A percentile compares a stretch with the other conserved stretches of the same genome.
Conservation (phyloP, 768 basidiomycete species). For the Kwoniella heveanensis region DNA sequence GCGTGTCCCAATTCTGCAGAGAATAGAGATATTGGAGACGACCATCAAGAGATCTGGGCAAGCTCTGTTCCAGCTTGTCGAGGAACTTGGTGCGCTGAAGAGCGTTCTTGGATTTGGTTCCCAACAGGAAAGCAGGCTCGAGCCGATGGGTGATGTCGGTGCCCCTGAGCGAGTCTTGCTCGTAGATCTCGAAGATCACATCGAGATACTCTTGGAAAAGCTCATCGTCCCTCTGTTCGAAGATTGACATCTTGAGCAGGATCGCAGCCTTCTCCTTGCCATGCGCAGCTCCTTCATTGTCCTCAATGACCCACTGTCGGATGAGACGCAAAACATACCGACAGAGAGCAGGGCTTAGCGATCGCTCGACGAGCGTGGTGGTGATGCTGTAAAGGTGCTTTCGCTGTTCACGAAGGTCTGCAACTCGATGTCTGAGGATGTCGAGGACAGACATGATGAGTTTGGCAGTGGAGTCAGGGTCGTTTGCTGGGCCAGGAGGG, state of each 20-base stretch:
- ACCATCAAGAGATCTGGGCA: constrained; percentile 77
- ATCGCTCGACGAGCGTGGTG: constrained; percentile 82
- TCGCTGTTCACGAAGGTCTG: constrained; percentile 81
- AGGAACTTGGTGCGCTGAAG: constrained; percentile 79
- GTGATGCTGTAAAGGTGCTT: constrained; percentile 76
- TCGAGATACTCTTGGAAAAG: constrained; percentile 82
- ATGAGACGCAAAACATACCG: constrained; percentile 82
- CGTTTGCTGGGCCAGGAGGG: constrained; percentile 50
- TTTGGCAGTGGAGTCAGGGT: constrained; percentile 64
- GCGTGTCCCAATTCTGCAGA: constrained; percentile 90
- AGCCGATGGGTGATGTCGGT: constrained; percentile 91
- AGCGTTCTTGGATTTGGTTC: constrained; percentile 80
- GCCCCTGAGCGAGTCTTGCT: constrained; percentile 76
- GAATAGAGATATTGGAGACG: constrained; percentile 87
- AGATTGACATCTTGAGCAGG: constrained; percentile 81
- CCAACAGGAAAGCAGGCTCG: constrained; percentile 89
- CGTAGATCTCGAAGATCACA: constrained; percentile 92
- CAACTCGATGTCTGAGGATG: constrained; percentile 78
- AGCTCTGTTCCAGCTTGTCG: constrained; percentile 82
- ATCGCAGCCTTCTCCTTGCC: constrained; percentile 87
- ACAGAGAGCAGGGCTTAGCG: constrained; percentile 75
- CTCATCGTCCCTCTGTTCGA: constrained; percentile 69
- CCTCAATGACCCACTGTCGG: constrained; percentile 86
- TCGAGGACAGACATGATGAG: constrained; percentile 71
- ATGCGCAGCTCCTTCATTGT: constrained; percentile 58